Evolutionary conservation across 768 basidiomycete species (phyloP), one percentile per base, ranked within the genome.

Genomic region (Tylopilus intermedius): DNA sequence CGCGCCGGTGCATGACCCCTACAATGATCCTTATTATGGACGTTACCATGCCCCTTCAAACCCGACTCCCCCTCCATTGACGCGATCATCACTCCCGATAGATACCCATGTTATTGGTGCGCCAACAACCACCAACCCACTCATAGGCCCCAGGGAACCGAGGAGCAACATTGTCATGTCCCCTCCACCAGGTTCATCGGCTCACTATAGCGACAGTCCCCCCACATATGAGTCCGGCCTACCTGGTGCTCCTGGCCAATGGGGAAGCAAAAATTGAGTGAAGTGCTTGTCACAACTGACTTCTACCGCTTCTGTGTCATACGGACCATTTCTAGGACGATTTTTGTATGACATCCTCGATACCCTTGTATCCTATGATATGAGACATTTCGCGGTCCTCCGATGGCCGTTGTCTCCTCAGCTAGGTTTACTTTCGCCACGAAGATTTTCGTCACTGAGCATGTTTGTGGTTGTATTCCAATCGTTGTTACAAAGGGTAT

Each of bases 211-310:
- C 14, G 87, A 88, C 15, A 74, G 70, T 33, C 88, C 88, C 13
- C 87, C 88, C 27, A 73, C 69, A 47, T 90, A 90, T 62, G 86
- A 89, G 26, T 72, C 73, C 14, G 80, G 79, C 18, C 63, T 71
- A 24, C 70, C 79, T 21, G 72, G 73, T 50, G 60, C 74, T 27
- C 70, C 76, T 42, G 81, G 79, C 21, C 74, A 75, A 48, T 84
- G 83, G 83, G 78, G 77, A 45, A 75, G 74, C 60, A 76, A 62
- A 30, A 39, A 43, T 18, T 69, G 55, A 67, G 14, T 27, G 39
- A 53, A 47, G 32, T 15, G n/a, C n/a, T 15, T 3, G 5, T 21
- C 35, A 26, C 30, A 37, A 14, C 27, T 37, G 24, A 40, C 33
- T 21, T 21, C 26, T 18, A 26, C 4, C 40, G 41, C 27, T 4